Evolutionary conservation across 106 monocot species (phyloP), one percentile per base, ranked within the genome.

Genomic region (Dioscorea zingiberensis): DNA sequence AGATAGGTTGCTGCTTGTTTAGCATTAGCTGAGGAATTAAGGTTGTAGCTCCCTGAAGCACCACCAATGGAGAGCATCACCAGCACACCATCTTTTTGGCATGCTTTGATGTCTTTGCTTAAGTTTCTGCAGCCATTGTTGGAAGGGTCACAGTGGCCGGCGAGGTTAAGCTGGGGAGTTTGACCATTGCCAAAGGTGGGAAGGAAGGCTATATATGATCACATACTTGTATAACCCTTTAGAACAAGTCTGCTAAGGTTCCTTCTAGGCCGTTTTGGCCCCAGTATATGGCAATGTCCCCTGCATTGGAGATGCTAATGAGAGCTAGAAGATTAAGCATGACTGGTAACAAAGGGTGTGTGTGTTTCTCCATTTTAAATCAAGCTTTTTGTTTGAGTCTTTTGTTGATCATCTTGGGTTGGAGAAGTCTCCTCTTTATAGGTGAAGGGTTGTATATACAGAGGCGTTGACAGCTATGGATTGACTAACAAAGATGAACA

Each of bases 201-300:
- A 61, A 88, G 71, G 72, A 88, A 88, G 27, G 81, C 58, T 25
- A 3, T 30, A 7, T 30, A 88, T 25, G 58, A 68, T 84, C 25
- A 88, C 84, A 62, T 47, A 78, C 53, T 51, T 47, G 57, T 84
- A 88, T 15, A 30, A 71, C 71, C 48, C 75, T 75, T 48, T 45
- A n/a, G 65, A 84, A 88, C 32, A 84, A 21, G 26, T 45, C 60
- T 3, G 82, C 59, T 17, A 89, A 76, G 64, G 68, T 72, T 27
- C 85, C 85, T 65, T 89, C 89, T 47, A 48, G 58, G 64, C 71
- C 85, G 71, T 89, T 83, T 71, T 89, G 89, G 24, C 89, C 89
- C 89, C 85, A 89, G 89, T 89, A 89, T 18, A 82, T 71, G 51
- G 85, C 82, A 26, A 89, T 89, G 48, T 44, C 58, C 59, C 86